Conservation (phyloP, 2,329 filamentous ascomycete genomes). For the Tolypocladium inflatum region DNA sequence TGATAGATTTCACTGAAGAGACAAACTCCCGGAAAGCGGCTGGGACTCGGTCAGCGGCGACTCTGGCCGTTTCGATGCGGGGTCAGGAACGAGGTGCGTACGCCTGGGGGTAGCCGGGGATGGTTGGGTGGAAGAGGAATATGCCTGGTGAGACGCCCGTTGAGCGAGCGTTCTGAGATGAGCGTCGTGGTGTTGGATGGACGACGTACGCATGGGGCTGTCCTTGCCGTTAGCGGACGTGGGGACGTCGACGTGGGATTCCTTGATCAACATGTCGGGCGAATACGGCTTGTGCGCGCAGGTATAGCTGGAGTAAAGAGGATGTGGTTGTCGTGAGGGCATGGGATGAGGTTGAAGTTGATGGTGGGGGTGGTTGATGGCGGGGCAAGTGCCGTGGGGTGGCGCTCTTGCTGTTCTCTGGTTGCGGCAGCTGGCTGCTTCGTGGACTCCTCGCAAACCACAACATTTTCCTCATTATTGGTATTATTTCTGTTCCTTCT, state of each 20-base stretch:
- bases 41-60: constrained; percentile 13
- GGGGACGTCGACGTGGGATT: constrained; percentile 41
- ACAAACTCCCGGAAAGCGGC: constrained; percentile 72
- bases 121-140: constrained; percentile 78
- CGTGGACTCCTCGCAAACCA: no score
- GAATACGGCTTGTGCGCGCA: neutral
- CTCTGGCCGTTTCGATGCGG: no score
- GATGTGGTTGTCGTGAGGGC: neutral
- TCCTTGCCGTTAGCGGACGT: constrained; percentile 43
- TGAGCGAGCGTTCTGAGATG: neutral
- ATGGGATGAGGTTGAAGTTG: neutral
- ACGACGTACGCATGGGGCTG: constrained; percentile 38
- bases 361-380: neutral
- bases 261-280: constrained; percentile 41
- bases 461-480: no score
- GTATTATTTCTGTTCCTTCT: no score
- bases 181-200: neutral
- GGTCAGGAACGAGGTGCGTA: constrained; percentile 28
- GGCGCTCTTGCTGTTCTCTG: neutral
- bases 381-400: neutral
- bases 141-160: constrained; percentile 49
- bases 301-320: neutral
- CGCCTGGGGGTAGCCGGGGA: constrained; percentile 79
- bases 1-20: constrained; percentile 95
- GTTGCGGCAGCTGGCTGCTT: neutral